A percentile compares a stretch with the other conserved stretches of the same genome.
Evolutionary conservation across 306 rosid species (phyloP).

Genomic region (Citrullus amarus): DNA sequence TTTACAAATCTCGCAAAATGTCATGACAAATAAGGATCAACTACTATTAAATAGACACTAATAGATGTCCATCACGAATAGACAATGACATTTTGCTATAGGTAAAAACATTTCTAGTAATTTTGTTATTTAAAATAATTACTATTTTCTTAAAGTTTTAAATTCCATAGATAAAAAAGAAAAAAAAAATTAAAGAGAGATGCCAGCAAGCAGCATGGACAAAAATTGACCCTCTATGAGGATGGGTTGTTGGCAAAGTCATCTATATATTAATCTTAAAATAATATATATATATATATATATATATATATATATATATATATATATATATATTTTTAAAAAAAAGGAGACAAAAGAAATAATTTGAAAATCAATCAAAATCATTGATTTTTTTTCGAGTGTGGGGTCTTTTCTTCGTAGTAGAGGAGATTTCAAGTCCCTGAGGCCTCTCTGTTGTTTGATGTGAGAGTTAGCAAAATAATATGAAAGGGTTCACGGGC

Average conservation of each 20-base stretch:
- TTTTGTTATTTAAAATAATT: too few relatives aligned
- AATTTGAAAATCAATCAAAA: slow-evolving; percentile 4
- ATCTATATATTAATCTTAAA: not conserved
- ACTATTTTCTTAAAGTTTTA: too few relatives aligned
- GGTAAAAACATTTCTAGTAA: too few relatives aligned
- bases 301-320: too few relatives aligned
- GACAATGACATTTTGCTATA: too few relatives aligned
- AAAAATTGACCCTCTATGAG: not conserved
- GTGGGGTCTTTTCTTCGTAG: not conserved
- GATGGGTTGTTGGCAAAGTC: not conserved
- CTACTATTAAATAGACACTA: too few relatives aligned
- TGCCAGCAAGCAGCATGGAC: not conserved
- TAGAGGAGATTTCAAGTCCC: not conserved
- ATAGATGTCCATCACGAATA: too few relatives aligned
- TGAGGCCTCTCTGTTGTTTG: not conserved
- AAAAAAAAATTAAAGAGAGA: too few relatives aligned
- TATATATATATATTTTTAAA: not conserved
- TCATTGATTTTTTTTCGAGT: not conserved
- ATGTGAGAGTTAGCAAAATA: not conserved
- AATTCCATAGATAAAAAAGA: too few relatives aligned
- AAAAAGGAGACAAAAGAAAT: not conserved
- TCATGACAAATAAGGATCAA: too few relatives aligned
- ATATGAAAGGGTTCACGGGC: not conserved
- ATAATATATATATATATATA: too few relatives aligned
- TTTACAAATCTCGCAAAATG: too few relatives aligned